phyloP scores from a whole-genome alignment of 257 asterid species.

The Forsythia suspensa region DNA sequence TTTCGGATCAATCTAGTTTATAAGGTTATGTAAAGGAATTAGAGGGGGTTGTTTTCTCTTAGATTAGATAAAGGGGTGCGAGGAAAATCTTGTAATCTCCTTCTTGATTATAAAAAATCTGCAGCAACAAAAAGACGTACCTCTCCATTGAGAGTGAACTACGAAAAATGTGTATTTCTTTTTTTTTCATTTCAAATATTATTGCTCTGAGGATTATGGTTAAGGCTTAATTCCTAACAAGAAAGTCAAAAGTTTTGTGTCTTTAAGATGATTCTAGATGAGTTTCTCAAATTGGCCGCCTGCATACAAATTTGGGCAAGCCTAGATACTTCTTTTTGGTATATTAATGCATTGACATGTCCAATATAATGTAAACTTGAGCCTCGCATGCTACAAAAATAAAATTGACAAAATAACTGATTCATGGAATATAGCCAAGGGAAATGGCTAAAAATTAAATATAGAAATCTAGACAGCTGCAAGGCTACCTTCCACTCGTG shows the following conservation, averaged over 20 bases:
- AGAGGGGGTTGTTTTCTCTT: background rate
- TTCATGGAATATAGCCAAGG: background rate
- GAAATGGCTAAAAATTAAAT: background rate
- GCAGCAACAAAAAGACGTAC: background rate
- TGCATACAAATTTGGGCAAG: background rate
- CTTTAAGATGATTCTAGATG: background rate
- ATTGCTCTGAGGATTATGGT: background rate
- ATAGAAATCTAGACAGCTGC: background rate
- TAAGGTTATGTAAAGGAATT: background rate
- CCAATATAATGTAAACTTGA: conserved; percentile 1
- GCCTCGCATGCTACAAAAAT: background rate
- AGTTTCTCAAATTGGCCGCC: background rate
- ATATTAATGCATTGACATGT: background rate
- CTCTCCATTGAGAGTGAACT: background rate
- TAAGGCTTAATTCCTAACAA: background rate
- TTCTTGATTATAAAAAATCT: background rate
- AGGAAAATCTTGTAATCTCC: no score
- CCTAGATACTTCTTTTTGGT: background rate
- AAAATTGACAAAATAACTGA: background rate
- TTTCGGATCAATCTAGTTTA: background rate
- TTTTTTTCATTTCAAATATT: background rate
- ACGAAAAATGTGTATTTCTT: background rate
- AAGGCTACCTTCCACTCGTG: conserved; percentile 80
- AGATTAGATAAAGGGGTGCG: background rate
- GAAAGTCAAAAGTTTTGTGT: background rate